Conservation (phyloP, 352 stramenopile genomes). For the Phytophthora uliginosa region DNA sequence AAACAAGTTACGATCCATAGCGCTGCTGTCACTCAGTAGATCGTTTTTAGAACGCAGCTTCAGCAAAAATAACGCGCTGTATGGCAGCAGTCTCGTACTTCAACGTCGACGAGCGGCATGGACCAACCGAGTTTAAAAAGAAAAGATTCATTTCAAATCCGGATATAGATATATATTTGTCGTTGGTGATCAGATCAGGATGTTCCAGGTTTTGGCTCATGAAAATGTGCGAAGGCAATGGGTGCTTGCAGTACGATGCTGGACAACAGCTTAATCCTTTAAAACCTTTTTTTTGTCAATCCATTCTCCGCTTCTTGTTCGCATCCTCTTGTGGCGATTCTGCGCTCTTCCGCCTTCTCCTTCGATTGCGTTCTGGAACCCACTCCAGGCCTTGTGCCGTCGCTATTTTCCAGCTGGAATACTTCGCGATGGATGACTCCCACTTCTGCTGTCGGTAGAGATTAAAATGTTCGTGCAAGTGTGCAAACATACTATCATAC, state of each 20-base stretch:
- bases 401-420: slow-evolving; percentile 17
- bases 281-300: neutral
- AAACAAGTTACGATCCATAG: slow-evolving; percentile 39
- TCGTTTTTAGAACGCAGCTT: slow-evolving; percentile 38
- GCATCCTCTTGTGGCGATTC: neutral
- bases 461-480: slow-evolving; percentile 32
- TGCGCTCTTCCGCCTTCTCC: neutral
- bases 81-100: slow-evolving; percentile 11
- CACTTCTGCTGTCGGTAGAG: slow-evolving; percentile 19
- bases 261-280: too few species aligned
- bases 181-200: neutral
- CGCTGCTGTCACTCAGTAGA: slow-evolving; percentile 15
- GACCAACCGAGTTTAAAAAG: slow-evolving; percentile 11
- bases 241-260: neutral
- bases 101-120: slow-evolving; percentile 2
- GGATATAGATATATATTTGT: slow-evolving; percentile 10
- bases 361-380: neutral
- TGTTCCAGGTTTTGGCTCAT: neutral
- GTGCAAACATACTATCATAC: slow-evolving; percentile 24
- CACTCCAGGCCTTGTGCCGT: neutral
- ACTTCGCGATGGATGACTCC: slow-evolving; percentile 22
- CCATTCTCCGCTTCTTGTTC: neutral
- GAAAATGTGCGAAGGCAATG: neutral
- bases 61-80: slow-evolving; percentile 35
- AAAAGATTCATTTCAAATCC: neutral